A percentile compares a stretch with the other conserved stretches of the same genome.
Evolutionary conservation across 169 alveolate species (phyloP).

Genomic region (Eimeria sp.): DNA sequence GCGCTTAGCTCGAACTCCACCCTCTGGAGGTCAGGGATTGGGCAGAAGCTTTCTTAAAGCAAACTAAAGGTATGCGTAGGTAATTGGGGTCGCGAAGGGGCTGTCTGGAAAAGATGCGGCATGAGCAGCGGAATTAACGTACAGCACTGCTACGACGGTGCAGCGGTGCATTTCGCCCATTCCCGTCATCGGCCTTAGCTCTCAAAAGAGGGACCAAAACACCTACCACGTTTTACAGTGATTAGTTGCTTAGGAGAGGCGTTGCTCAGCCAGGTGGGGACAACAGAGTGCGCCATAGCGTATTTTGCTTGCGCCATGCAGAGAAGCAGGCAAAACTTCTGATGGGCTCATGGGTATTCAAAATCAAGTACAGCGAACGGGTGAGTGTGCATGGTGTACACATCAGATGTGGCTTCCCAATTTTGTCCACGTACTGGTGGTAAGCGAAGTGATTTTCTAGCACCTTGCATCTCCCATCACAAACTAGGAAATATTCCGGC

Average conservation of each 20-base stretch:
- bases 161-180: background rate
- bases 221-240: background rate
- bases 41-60: background rate
- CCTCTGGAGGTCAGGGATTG: background rate
- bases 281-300: background rate
- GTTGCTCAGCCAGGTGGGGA: background rate
- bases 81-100: background rate
- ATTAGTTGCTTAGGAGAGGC: too few relatives aligned
- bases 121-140: background rate
- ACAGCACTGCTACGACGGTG: background rate
- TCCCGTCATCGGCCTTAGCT: background rate
- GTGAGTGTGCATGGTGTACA: background rate
- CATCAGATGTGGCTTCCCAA: background rate
- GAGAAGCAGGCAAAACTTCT: background rate
- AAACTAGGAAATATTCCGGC: background rate
- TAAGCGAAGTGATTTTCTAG: background rate
- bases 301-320: background rate
- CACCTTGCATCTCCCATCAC: background rate
- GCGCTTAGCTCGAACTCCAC: background rate
- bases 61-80: background rate
- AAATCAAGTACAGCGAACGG: background rate
- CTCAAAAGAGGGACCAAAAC: background rate
- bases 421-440: background rate
- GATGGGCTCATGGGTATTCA: background rate
- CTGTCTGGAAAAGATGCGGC: background rate